Evolutionary conservation across 805 yeast genomes (phyloP).

Genomic region (Nakazawaea ernobii): DNA sequence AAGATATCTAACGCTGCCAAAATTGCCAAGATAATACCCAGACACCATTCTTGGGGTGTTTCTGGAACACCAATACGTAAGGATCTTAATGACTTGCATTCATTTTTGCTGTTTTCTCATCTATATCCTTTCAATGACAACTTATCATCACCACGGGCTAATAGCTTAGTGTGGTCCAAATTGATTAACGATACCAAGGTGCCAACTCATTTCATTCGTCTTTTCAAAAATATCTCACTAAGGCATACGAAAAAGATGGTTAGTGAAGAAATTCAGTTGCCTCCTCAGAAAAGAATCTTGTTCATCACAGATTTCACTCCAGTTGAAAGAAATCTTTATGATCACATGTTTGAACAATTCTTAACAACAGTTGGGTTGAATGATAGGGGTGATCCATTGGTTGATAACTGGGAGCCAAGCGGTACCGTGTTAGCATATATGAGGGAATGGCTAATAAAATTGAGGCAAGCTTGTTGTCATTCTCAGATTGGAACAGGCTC

Average conservation of each 20-base stretch:
- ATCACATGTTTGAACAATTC: conserved; percentile 57
- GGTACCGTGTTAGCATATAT: conserved; percentile 35
- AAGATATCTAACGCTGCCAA: conserved; percentile 72
- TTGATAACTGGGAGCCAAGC: conserved; percentile 44
- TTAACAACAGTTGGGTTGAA: conserved; percentile 47
- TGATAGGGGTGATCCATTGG: conserved; percentile 44
- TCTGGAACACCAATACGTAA: conserved; percentile 89
- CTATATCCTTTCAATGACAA: conserved; percentile 54
- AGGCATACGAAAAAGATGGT: conserved; percentile 88
- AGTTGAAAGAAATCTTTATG: conserved; percentile 81
- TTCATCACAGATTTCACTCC: conserved; percentile 72
- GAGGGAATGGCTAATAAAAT: conserved; percentile 61
- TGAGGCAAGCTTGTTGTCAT: conserved; percentile 82
- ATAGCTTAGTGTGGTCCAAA: conserved; percentile 22
- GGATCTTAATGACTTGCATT: conserved; percentile 59
- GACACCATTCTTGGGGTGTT: conserved; percentile 94
- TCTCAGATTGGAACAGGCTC: conserved; percentile 37
- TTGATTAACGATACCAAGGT: conserved; percentile 12
- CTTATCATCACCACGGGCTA: conserved; percentile 13
- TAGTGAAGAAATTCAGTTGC: conserved; percentile 66
- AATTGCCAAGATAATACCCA: conserved; percentile 72
- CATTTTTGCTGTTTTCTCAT: conserved; percentile 63
- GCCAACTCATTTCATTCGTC: conserved; percentile 36
- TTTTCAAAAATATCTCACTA: conserved; percentile 53
- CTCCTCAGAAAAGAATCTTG: conserved; percentile 68